These are phyloP conservation scores for Colletotrichum agaves DNA, from an alignment of 2,329 filamentous ascomycete species.

Conservation along the genomic window DNA sequence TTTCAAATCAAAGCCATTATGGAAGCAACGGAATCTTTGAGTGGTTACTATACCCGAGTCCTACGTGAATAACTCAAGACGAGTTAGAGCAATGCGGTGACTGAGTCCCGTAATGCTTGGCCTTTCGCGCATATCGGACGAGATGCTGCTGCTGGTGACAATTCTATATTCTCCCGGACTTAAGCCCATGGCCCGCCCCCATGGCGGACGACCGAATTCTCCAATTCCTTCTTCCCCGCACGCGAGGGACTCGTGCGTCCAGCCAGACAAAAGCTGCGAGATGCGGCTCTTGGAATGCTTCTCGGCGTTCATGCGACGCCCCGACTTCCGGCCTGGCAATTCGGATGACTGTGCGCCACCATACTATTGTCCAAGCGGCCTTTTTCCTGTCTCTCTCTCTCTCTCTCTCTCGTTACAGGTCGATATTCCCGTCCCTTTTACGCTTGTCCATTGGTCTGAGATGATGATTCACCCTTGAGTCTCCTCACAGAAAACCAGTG, in stretches of 20 bases:
- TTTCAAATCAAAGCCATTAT: background rate
- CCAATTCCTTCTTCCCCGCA: background rate
- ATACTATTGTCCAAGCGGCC: background rate
- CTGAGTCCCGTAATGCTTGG: too few species aligned
- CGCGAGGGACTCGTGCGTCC: background rate
- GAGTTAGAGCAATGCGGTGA: background rate
- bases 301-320: conserved; percentile 21
- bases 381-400: too few species aligned
- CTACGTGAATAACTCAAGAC: background rate
- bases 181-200: too few species aligned
- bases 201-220: too few species aligned
- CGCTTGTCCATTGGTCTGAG: too few species aligned
- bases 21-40: background rate
- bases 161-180: too few species aligned
- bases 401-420: too few species aligned
- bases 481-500: too few species aligned
- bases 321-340: background rate
- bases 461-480: too few species aligned
- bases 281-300: conserved; percentile 30
- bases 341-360: background rate
- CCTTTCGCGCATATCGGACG: too few species aligned
- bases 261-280: background rate
- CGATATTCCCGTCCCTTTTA: too few species aligned
- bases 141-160: too few species aligned
- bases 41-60: background rate